phyloP scores from a whole-genome alignment of 1,139 yeast genomes.

The Debaryomyces nepalensis region DNA sequence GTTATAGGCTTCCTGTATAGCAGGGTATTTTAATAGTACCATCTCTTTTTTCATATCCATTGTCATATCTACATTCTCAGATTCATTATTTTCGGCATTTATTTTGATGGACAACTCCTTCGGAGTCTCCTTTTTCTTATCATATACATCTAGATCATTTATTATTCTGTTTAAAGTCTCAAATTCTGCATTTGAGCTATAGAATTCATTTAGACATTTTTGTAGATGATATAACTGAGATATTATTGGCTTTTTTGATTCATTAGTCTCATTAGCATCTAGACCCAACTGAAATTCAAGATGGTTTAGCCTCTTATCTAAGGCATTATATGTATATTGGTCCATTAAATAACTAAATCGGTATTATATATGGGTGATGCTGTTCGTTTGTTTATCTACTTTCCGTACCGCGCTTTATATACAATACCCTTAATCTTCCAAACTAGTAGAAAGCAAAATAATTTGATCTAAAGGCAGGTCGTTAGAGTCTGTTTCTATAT shows the following conservation, averaged over 20 bases:
- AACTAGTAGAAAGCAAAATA: constrained; percentile 14
- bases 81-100: neutral
- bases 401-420: constrained; percentile 5
- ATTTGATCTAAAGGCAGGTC: constrained; percentile 26
- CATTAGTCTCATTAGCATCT: neutral
- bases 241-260: constrained; percentile 10
- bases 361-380: neutral
- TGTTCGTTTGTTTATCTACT: neutral
- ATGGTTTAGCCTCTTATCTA: constrained; percentile 12
- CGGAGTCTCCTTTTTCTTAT: constrained; percentile 14
- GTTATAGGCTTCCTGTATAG: constrained; percentile 26
- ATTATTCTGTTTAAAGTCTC: constrained; percentile 26
- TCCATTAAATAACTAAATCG: no score
- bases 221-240: constrained; percentile 23
- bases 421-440: constrained; percentile 1
- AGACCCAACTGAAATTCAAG: constrained; percentile 16
- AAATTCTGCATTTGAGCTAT: constrained; percentile 28
- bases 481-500: constrained; percentile 25
- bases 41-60: constrained; percentile 25
- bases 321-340: constrained; percentile 10
- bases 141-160: constrained; percentile 24
- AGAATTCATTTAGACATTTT: constrained; percentile 22
- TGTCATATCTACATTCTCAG: constrained; percentile 7
- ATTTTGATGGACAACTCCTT: constrained; percentile 8
- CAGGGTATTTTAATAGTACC: constrained; percentile 26